Base-by-base conservation (phyloP, 768 basidiomycete species). In the Rhodocollybia butyracea region DNA sequence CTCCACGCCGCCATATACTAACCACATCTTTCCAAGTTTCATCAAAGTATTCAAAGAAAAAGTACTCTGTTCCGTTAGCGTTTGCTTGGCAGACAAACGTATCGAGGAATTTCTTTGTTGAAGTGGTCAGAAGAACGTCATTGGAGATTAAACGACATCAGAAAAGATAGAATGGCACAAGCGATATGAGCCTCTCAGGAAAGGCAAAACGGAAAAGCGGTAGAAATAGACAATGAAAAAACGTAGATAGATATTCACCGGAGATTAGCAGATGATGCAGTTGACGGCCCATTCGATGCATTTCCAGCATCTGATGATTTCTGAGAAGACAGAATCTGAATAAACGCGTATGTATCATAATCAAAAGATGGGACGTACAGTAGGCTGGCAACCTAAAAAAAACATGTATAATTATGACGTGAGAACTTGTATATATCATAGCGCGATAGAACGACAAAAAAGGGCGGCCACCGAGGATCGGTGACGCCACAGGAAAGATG, bases 81-180 rank as follows among this genome's bases (percentile, higher is more conserved):
- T 94, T 97, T 1, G 95, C 89, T 66, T 84, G 79, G 64, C 96
- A 99, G 7, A 94, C 84, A 60, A 92, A 99, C 0, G 80, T 84
- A 66, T 98, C 76, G 57, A 99, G 65, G 79, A 91, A 99, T 19
- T 65, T 82, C 82, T 98, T 26, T 42, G 41, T 11, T 11, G 6
- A 54, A 5, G 57, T 31, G 12, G 47, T 2, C 8, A 34, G 19
- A 0, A 4, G 8, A 27, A 13, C 17, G 13, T 17, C 6, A 26
- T 30, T 45, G 17, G 27, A 34, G 31, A 10, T 17, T 27, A 8
- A n/a, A 42, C 26, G 43, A 29, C 13, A 29, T 0, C 5, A n/a
- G 22, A 46, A 8, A 5, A 46, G 21, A 46, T 10, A 24, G 24
- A 22, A 24, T 13, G 43, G 43, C 21, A 40, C 17, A 19, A 17